These are phyloP conservation scores for Hortiboletus campestris DNA, from an alignment of 768 basidiomycete genomes.

Conservation along the genomic window DNA sequence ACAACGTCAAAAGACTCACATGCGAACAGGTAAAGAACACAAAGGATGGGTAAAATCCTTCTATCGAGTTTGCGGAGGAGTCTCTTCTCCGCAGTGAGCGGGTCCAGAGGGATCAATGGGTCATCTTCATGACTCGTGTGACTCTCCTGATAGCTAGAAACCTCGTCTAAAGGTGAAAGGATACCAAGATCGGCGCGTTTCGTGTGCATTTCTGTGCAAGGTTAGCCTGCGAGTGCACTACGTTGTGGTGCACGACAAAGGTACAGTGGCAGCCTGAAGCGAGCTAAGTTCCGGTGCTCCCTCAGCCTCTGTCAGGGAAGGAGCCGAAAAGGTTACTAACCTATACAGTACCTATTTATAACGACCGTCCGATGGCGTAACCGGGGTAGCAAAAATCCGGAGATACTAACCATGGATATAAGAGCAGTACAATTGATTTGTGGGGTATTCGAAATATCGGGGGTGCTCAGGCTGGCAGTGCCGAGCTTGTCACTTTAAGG, in stretches of 20 bases:
- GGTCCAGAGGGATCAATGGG: slow-evolving; percentile 17
- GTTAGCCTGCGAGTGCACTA: neutral
- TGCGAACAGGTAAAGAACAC: slow-evolving; percentile 73
- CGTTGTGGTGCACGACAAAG: neutral
- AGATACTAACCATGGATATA: too few species aligned
- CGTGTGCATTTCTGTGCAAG: slow-evolving; percentile 11
- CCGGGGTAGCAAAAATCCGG: neutral
- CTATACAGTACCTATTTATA: too few species aligned
- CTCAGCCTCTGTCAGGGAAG: neutral
- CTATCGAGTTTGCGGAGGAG: slow-evolving; percentile 65
- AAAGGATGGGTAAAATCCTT: slow-evolving; percentile 69
- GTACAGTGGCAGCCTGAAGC: neutral
- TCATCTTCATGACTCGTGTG: slow-evolving; percentile 16
- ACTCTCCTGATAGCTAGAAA: neutral
- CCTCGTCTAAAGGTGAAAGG: slow-evolving; percentile 5
- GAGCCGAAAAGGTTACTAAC: neutral
- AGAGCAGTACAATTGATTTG: too few species aligned
- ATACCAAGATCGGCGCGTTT: slow-evolving; percentile 11
- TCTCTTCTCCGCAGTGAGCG: slow-evolving; percentile 41
- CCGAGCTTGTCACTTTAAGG: too few species aligned
- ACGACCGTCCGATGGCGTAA: too few species aligned
- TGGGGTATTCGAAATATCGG: too few species aligned
- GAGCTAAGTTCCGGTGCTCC: neutral
- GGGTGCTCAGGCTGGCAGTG: too few species aligned
- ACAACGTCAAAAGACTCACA: slow-evolving; percentile 44